Conservation (phyloP, 352 stramenopile genomes). For the Pythium guiyangense region DNA sequence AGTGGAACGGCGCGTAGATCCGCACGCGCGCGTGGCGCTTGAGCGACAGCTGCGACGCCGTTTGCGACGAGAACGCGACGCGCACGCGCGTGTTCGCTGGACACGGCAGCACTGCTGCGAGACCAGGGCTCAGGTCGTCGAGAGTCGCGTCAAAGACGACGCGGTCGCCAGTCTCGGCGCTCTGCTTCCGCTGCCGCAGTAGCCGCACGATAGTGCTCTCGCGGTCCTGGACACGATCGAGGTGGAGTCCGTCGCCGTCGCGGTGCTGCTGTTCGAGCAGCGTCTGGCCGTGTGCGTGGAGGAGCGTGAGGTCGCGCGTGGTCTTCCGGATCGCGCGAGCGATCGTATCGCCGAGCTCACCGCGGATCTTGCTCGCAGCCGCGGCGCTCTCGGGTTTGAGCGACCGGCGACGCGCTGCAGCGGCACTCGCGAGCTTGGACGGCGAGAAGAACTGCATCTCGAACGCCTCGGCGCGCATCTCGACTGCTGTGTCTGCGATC, state of each 20-base stretch:
- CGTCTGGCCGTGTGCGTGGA: slow-evolving; percentile 48
- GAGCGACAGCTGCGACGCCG: slow-evolving; percentile 26
- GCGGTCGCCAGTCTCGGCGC: slow-evolving; percentile 4
- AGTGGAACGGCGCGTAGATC: slow-evolving; percentile 59
- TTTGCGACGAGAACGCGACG: slow-evolving; percentile 28
- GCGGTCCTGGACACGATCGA: slow-evolving; percentile 44
- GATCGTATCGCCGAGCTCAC: slow-evolving; percentile 48
- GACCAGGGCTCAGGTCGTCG: slow-evolving; percentile 15
- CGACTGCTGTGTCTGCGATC: slow-evolving; percentile 53
- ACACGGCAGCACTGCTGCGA: slow-evolving; percentile 3
- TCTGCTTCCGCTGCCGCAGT: slow-evolving; percentile 1
- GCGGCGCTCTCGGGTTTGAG: slow-evolving; percentile 14
- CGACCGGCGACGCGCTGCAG: slow-evolving; percentile 11
- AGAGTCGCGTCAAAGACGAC: slow-evolving; percentile 33
- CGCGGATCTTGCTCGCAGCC: slow-evolving; percentile 42
- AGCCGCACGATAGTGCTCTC: slow-evolving; percentile 30
- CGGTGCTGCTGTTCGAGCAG: slow-evolving; percentile 28
- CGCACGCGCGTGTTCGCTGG: slow-evolving; percentile 18
- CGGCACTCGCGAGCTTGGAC: slow-evolving; percentile 19
- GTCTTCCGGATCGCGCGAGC: slow-evolving; percentile 45
- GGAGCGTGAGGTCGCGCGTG: slow-evolving; percentile 54
- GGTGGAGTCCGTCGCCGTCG: slow-evolving; percentile 6
- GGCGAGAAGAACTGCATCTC: slow-evolving; percentile 53
- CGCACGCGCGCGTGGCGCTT: slow-evolving; percentile 24
- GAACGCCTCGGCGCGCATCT: slow-evolving; percentile 57